Evolutionary conservation across 345 rosid genomes (phyloP).

Genomic region (Melastoma malabathricum): DNA sequence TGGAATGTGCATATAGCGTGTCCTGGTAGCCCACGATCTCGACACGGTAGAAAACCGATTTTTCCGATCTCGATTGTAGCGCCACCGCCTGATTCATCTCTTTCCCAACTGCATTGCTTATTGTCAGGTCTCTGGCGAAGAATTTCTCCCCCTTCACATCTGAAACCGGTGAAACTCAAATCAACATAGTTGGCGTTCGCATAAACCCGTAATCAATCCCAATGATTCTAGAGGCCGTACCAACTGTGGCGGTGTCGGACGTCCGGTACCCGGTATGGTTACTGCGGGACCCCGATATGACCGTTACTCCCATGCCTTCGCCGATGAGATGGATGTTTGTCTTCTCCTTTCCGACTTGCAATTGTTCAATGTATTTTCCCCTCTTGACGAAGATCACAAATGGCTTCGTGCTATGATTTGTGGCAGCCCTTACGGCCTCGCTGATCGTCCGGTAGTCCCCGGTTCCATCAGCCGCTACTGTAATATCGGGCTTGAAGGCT

Average conservation of each 20-base stretch:
- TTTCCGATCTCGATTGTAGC: conserved; percentile 52
- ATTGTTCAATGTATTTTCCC: no score
- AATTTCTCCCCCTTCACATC: conserved; percentile 77
- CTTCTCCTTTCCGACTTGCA: conserved; percentile 11
- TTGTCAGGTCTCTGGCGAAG: conserved; percentile 52
- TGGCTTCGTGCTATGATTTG: no score
- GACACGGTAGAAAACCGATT: conserved; percentile 43
- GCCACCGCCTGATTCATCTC: conserved; percentile 73
- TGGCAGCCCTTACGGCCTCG: no score
- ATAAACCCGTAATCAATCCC: neutral
- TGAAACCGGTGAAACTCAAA: conserved; percentile 8
- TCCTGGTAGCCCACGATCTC: conserved; percentile 59
- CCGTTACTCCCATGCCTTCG: conserved; percentile 44
- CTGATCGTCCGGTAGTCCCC: no score
- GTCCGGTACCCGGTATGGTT: conserved; percentile 60
- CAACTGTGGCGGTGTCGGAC: conserved; percentile 72
- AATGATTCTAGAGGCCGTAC: conserved; percentile 15
- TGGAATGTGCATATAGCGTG: conserved; percentile 59
- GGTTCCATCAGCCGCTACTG: no score
- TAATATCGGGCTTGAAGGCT: no score
- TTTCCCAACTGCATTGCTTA: conserved; percentile 63
- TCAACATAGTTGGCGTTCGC: neutral
- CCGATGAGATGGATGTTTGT: conserved; percentile 53
- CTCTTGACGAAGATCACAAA: no score
- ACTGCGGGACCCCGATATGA: conserved; percentile 45